Evolutionary conservation across 805 yeast genomes (phyloP), one percentile per base, ranked within the genome.

Genomic region (Pichia manshurica): DNA sequence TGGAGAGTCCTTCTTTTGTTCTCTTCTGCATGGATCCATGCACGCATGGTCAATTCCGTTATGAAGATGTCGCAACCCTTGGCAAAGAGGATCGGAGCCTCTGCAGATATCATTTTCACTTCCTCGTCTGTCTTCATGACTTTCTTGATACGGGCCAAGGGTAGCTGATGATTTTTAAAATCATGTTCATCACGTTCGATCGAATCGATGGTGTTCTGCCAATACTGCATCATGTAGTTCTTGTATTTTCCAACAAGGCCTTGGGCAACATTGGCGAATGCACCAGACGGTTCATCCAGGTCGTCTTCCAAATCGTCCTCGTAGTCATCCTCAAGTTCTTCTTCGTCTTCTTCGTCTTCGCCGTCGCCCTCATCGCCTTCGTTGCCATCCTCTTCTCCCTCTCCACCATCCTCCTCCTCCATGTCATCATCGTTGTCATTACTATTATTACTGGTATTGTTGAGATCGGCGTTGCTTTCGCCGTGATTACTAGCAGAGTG

Each of bases 1-100:
- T 93, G 99, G 50, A 93, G 70, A 5, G 99, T 93, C 51, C 99
- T 71, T 55, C 99, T 77, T 63, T 93, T 93, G 69, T 87, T 87
- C 60, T 88, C 96, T 65, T 93, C 98, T 3, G 98, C 96, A 59
- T 90, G 96, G 52, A 93, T 88, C 99, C 99, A 93, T 7, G 99
- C 97, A 49, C 99, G 75, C 96, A 93, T 90, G 13, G 99, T 90
- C 47, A 93, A 71, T 64, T 93, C 99, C 0, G 99, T 90, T 56
- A 93, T 91, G 67, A 93, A 93, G 32, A 93, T 82, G 63, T 93
- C 99, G 67, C 99, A 93, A 1, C 98, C 98, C 65, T 93, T 93
- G 41, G 99, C 98, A 70, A 93, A 93, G 51, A 93, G 68, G 31
- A 93, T 89, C 2, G 99, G 99, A 0, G 98, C 98, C 68, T 93